Percentiles rank a stretch among this genome's conserved stretches.
Evolutionary conservation across 1,284 basidiomycete species (phyloP).

Genomic region (Pyrrhoderma lamaoense): DNA sequence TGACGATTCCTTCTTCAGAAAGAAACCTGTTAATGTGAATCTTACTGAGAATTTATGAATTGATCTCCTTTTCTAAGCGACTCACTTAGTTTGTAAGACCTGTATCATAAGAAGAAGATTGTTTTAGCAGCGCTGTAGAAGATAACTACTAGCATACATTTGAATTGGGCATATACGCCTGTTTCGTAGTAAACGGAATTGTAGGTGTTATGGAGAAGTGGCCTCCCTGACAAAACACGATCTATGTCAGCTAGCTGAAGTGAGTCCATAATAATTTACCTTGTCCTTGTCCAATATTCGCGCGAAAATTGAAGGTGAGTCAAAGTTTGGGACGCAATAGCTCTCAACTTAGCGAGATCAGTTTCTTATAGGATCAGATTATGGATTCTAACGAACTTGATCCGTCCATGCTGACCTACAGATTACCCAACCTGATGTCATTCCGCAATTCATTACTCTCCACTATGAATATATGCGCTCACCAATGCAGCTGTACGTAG

Average conservation of each 20-base stretch:
- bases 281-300: slow-evolving; percentile 81
- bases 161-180: slow-evolving; percentile 82
- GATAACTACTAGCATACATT: slow-evolving; percentile 46
- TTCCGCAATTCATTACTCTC: slow-evolving; percentile 14
- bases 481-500: slow-evolving; percentile 73
- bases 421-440: too few species aligned
- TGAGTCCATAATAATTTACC: slow-evolving; percentile 25
- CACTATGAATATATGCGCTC: not conserved
- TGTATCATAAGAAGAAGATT: slow-evolving; percentile 25
- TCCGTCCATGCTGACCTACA: slow-evolving; percentile 67
- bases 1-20: slow-evolving; percentile 72
- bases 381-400: slow-evolving; percentile 45
- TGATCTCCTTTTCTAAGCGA: not conserved
- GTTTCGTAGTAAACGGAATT: slow-evolving; percentile 64
- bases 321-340: slow-evolving; percentile 89
- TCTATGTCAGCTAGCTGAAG: not conserved
- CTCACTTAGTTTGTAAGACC: slow-evolving; percentile 73
- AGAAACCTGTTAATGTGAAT: slow-evolving; percentile 46
- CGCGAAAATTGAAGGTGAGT: slow-evolving; percentile 87
- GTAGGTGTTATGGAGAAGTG: slow-evolving; percentile 83
- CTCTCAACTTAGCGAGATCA: slow-evolving; percentile 56
- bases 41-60: slow-evolving; percentile 2
- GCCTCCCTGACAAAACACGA: slow-evolving; percentile 52
- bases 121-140: slow-evolving; percentile 2
- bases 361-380: not conserved